phyloP scores from a whole-genome alignment of 148 eudicot species.

The Fallopia convolvulus region DNA sequence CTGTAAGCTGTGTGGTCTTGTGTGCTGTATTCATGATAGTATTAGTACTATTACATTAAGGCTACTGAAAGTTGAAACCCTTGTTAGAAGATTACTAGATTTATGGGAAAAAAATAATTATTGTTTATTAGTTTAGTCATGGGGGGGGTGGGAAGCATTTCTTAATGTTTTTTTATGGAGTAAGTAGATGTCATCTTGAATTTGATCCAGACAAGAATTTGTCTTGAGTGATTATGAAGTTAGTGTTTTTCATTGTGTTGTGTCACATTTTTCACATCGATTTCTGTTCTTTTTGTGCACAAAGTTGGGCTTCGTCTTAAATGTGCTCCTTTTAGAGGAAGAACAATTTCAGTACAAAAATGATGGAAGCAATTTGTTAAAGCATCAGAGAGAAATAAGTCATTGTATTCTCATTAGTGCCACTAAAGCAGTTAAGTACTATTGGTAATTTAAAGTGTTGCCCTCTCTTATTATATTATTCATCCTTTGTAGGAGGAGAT shows the following conservation, averaged over 20 bases:
- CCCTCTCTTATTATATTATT: not conserved
- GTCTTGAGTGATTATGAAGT: not conserved
- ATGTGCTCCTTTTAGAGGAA: too few species aligned
- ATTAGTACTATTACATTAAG: too few species aligned
- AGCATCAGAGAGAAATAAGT: too few species aligned
- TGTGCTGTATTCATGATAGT: not conserved
- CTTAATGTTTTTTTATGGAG: not conserved
- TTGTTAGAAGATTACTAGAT: not conserved
- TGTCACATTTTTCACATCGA: not conserved
- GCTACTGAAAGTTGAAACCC: not conserved
- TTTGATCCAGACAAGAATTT: too few species aligned
- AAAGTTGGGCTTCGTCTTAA: not conserved
- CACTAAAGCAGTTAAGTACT: too few species aligned
- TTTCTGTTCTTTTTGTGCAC: not conserved
- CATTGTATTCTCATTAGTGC: too few species aligned
- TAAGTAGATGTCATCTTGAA: not conserved
- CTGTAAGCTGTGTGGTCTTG: not conserved
- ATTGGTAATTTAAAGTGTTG: not conserved
- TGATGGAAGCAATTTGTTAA: too few species aligned
- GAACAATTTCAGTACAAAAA: too few species aligned
- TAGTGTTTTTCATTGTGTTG: not conserved
- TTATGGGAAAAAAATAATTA: not conserved
- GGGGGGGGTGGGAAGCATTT: not conserved
- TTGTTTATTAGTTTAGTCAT: not conserved
- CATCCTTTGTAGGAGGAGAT: conserved; percentile 64